Evolutionary conservation across 2,329 filamentous ascomycete species (phyloP), one percentile per base, ranked within the genome.

Genomic region (Diaporthe sp.): DNA sequence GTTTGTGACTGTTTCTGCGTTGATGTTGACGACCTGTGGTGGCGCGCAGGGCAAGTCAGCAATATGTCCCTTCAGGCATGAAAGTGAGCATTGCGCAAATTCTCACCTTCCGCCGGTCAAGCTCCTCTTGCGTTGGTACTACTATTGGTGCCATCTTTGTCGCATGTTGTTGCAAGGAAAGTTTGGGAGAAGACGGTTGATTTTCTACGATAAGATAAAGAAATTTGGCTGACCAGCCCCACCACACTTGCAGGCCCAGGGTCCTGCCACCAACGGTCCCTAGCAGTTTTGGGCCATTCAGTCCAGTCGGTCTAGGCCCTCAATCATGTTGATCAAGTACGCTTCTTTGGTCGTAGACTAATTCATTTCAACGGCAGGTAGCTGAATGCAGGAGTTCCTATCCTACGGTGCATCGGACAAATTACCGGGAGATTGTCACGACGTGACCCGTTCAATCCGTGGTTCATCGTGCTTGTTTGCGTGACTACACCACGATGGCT

Each of bases 1-100:
- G 86, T 98, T 92, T 80, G 94, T 94, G 81, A 99, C 94, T 31
- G 95, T 98, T 86, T 99, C 97, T 79, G 92, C 88, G 84, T 97
- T 95, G 86, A 99, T 92, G 80, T 93, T 92, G 81, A 99, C 93
- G 80, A 94, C 93, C 94, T 98, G 63, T 15, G 37, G n/a, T 12
- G 22, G 60, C 25, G 60, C 68, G 49, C 47, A 6, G 34, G 80
- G 6, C 58, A 25, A 37, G 20, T 68, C 65, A 73, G 68, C n/a
- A 75, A 75, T 53, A 42, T 49, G 39, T 3, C 7, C 28, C 22
- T 20, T 31, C 28, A 34, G 12, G 2, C 25, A 75, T 72, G 15
- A 51, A 42, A 25, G 22, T 71, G n/a, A 12, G 42, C 34, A 13
- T 70, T 8, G 76, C 10, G 39, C 13, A 44, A 42, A 79, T 85